Conservation (phyloP, 169 alveolate genomes). For the Plasmodium yoelii region DNA sequence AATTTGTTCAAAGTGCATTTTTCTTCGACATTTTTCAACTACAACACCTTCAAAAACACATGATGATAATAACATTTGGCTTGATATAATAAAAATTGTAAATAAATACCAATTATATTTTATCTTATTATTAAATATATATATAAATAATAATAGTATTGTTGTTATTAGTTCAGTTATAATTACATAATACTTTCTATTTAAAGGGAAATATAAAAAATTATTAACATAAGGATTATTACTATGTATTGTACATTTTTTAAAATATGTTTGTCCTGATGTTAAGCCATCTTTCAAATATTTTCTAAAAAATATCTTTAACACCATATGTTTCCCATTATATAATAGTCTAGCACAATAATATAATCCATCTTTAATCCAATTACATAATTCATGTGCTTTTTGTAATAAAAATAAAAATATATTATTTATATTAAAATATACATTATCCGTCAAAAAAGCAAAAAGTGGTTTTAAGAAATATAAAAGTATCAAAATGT, state of each 20-base stretch:
- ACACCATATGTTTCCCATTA: slow-evolving; percentile 33
- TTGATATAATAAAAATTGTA: slow-evolving; percentile 37
- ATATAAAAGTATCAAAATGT: slow-evolving; percentile 52
- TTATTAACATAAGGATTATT: slow-evolving; percentile 21
- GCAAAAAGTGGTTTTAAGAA: slow-evolving; percentile 60
- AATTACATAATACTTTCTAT: slow-evolving; percentile 63
- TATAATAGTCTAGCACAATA: slow-evolving; percentile 23
- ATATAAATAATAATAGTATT: slow-evolving; percentile 30
- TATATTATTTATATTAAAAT: slow-evolving; percentile 67
- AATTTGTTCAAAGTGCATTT: slow-evolving; percentile 45
- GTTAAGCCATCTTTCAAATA: slow-evolving; percentile 46
- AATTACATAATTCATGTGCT: slow-evolving; percentile 17
- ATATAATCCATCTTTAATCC: slow-evolving; percentile 12
- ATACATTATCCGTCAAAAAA: slow-evolving; percentile 68
- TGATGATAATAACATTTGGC: slow-evolving; percentile 63
- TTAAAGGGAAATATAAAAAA: slow-evolving; percentile 45
- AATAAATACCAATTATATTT: slow-evolving; percentile 31
- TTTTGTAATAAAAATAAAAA: slow-evolving; percentile 26
- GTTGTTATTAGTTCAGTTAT: slow-evolving; percentile 41
- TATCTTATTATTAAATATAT: slow-evolving; percentile 44
- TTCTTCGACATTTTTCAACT: slow-evolving; percentile 52
- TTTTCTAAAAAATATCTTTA: slow-evolving; percentile 43
- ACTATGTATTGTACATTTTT: slow-evolving; percentile 7
- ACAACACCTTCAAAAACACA: slow-evolving; percentile 69
- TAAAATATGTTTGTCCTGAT: slow-evolving; percentile 30